Evolutionary conservation across 192 early-diverging fungal genomes (phyloP).

Genomic region (Coemansia sp.): DNA sequence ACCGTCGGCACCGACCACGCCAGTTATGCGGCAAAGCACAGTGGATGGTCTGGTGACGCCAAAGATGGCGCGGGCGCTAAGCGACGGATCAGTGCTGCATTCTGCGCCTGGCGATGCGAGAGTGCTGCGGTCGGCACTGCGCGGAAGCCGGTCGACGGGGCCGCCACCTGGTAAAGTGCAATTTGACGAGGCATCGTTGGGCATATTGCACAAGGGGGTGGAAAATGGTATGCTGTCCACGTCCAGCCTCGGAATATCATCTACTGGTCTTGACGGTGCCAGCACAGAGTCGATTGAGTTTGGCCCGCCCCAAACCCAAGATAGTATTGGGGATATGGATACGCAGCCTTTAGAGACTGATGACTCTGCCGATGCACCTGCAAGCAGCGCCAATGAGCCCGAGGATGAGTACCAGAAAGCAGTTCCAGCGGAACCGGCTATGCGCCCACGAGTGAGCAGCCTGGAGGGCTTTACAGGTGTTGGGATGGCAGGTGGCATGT

Average conservation of each 20-base stretch:
- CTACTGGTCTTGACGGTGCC: background rate
- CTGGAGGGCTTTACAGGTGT: conserved; percentile 18
- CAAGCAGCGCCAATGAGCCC: background rate
- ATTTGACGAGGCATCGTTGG: conserved; percentile 1
- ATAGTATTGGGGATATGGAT: background rate
- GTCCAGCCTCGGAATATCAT: conserved; percentile 9
- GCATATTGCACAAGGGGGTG: conserved; percentile 18
- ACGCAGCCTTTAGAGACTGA: conserved; percentile 14
- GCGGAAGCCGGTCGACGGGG: conserved; percentile 17
- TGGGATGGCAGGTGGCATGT: conserved; percentile 32
- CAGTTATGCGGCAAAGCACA: background rate
- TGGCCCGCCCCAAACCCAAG: background rate
- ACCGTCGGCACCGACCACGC: conserved; percentile 4
- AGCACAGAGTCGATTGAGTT: conserved; percentile 18
- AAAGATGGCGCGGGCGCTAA: conserved; percentile 25
- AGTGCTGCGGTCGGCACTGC: conserved; percentile 30
- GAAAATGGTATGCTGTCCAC: conserved; percentile 13
- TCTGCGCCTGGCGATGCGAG: conserved; percentile 12
- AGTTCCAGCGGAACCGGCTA: background rate
- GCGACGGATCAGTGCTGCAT: conserved; percentile 13
- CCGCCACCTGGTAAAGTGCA: background rate
- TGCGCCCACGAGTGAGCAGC: background rate
- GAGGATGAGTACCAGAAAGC: background rate
- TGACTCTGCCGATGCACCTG: background rate
- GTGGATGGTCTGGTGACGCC: conserved; percentile 18